Conservation (phyloP, 2,329 filamentous ascomycete genomes). For the Thermothelomyces thermophilus region DNA sequence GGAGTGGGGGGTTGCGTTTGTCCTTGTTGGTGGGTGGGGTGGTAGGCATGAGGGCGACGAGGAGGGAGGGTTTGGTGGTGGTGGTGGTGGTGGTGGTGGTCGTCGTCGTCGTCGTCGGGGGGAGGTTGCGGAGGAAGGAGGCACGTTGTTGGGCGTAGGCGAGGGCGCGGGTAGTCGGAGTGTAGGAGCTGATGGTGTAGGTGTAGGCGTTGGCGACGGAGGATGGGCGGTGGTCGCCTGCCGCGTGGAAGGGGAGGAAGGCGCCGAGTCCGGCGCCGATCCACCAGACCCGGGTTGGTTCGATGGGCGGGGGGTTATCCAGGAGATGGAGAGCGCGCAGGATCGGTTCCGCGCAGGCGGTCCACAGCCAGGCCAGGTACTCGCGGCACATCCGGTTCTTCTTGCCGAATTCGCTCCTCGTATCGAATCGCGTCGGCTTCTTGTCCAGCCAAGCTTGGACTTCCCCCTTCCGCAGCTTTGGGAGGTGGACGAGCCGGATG, state of each 20-base stretch:
- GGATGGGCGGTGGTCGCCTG: background rate
- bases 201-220: background rate
- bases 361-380: constrained; percentile 9
- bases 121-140: background rate
- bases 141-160: background rate
- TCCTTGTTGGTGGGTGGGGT: background rate
- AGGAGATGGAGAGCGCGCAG: background rate
- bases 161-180: background rate
- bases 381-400: background rate
- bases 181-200: background rate
- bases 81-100: too few species aligned
- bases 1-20: background rate
- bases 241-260: background rate
- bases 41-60: constrained; percentile 3
- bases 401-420: background rate
- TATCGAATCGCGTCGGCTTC: background rate
- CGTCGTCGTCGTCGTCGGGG: background rate
- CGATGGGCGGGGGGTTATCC: background rate
- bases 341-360: background rate
- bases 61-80: background rate
- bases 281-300: constrained; percentile 1
- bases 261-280: background rate
- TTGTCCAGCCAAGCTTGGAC: background rate
- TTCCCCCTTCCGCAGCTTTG: background rate
- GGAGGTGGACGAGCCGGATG: background rate